Evolutionary conservation across 768 basidiomycete genomes (phyloP).

Genomic region (Trametes gibbosa): DNA sequence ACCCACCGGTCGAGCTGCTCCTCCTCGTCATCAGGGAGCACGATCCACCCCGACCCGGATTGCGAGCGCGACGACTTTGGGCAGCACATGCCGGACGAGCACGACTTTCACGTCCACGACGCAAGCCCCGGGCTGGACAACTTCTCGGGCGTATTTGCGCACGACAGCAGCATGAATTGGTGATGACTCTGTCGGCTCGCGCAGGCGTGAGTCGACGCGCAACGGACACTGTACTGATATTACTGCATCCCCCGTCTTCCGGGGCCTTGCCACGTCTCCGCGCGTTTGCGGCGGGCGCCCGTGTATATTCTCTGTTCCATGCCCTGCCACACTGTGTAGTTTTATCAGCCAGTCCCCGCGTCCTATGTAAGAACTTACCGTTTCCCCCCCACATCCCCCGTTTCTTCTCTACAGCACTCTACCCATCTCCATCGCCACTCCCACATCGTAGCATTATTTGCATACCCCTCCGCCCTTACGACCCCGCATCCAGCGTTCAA

Average conservation of each 20-base stretch:
- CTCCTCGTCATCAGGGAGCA: constrained; percentile 12
- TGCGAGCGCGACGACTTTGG: constrained; percentile 24
- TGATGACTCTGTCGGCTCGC: constrained; percentile 31
- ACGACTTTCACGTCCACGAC: constrained; percentile 31
- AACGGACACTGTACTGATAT: constrained; percentile 27
- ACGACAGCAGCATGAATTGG: constrained; percentile 36
- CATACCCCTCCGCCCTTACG: constrained; percentile 6
- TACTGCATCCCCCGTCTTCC: constrained; percentile 9
- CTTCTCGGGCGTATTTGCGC: constrained; percentile 37
- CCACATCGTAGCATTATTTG: constrained; percentile 19
- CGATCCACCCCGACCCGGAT: constrained; percentile 13
- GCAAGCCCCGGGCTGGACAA: constrained; percentile 31
- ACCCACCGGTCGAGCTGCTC: constrained; percentile 14
- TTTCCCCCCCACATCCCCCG: neutral
- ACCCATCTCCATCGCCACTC: constrained; percentile 9
- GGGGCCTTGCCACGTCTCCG: constrained; percentile 6
- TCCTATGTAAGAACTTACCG: constrained; percentile 12
- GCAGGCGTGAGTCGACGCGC: constrained; percentile 33
- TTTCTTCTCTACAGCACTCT: constrained; percentile 6
- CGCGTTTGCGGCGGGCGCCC: constrained; percentile 5
- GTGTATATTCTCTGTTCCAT: constrained; percentile 5
- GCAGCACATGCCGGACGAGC: constrained; percentile 18
- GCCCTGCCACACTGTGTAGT: constrained; percentile 9
- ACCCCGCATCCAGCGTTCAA: neutral
- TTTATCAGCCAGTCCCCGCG: constrained; percentile 12